A percentile compares a stretch with the other conserved stretches of the same genome.
phyloP scores from a whole-genome alignment of 306 rosid genomes.

The Delonix regia region DNA sequence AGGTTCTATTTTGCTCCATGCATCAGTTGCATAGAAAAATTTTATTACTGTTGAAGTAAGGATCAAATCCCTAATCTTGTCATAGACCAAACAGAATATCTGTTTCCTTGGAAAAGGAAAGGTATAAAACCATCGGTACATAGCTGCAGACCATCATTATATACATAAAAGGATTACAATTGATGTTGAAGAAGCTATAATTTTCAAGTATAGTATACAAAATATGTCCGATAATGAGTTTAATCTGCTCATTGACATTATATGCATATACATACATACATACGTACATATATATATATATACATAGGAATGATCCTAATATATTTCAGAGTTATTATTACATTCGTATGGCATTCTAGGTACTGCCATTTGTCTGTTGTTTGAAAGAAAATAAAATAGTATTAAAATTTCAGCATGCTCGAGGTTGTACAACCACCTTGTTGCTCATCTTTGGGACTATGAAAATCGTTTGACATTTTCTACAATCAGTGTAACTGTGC shows the following conservation, averaged over 20 bases:
- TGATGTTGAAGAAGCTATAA: background rate
- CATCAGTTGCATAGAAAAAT: background rate
- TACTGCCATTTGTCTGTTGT: background rate
- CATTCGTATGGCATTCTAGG: background rate
- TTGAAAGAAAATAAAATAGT: too few species aligned
- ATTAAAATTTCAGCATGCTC: background rate
- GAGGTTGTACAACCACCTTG: background rate
- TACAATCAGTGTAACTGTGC: background rate
- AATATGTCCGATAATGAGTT: background rate
- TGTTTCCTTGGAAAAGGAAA: background rate
- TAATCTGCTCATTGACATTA: background rate
- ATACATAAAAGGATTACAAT: background rate
- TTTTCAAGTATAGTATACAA: background rate
- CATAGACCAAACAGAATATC: background rate
- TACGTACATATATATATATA: too few species aligned
- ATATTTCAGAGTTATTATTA: background rate
- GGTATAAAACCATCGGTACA: background rate
- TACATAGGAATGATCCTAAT: background rate
- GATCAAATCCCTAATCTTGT: conserved; percentile 6
- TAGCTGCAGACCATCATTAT: background rate
- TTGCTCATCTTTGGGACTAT: background rate
- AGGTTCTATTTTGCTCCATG: background rate
- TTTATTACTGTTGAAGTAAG: background rate
- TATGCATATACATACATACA: too few species aligned
- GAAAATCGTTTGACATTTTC: background rate